These are phyloP conservation scores for Glarea lozoyensis DNA, from an alignment of 495 filamentous ascomycete genomes.

Conservation along the genomic window DNA sequence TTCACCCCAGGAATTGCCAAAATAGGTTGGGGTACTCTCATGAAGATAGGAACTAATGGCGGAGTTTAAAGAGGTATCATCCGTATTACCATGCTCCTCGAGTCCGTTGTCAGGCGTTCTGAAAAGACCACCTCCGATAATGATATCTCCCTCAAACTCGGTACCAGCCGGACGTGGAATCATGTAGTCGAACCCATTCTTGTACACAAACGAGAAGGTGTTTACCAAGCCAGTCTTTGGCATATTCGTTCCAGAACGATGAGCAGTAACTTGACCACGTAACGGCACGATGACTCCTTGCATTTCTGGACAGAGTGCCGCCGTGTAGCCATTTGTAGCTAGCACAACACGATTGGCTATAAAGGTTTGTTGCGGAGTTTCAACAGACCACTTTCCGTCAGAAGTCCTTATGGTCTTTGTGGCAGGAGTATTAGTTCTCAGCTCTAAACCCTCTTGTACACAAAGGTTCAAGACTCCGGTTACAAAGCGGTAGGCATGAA, in stretches of 20 bases:
- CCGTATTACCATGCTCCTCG: conserved; percentile 42
- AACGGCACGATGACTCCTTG: conserved; percentile 56
- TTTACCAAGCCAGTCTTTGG: conserved; percentile 33
- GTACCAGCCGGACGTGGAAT: conserved; percentile 43
- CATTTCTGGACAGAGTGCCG: conserved; percentile 45
- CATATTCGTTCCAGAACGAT: conserved; percentile 40
- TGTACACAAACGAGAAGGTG: conserved; percentile 57
- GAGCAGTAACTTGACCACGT: conserved; percentile 58
- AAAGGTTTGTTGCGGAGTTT: conserved; percentile 48
- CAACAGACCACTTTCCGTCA: conserved; percentile 25
- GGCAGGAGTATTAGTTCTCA: conserved; percentile 55
- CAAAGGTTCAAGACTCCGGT: conserved; percentile 48
- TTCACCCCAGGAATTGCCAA: conserved; percentile 49
- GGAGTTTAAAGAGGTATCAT: conserved; percentile 48
- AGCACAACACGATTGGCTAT: conserved; percentile 46
- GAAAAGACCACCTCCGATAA: conserved; percentile 60
- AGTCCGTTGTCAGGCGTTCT: conserved; percentile 35
- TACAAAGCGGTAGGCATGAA: conserved; percentile 57
- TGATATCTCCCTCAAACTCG: conserved; percentile 45
- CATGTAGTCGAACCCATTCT: conserved; percentile 57
- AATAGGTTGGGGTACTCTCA: conserved; percentile 38
- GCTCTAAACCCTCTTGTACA: conserved; percentile 40
- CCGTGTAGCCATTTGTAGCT: conserved; percentile 68
- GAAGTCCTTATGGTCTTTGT: conserved; percentile 25
- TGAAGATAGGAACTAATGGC: conserved; percentile 43